These are phyloP conservation scores for Lactarius deliciosus DNA, from an alignment of 768 basidiomycete genomes.

Conservation along the genomic window DNA sequence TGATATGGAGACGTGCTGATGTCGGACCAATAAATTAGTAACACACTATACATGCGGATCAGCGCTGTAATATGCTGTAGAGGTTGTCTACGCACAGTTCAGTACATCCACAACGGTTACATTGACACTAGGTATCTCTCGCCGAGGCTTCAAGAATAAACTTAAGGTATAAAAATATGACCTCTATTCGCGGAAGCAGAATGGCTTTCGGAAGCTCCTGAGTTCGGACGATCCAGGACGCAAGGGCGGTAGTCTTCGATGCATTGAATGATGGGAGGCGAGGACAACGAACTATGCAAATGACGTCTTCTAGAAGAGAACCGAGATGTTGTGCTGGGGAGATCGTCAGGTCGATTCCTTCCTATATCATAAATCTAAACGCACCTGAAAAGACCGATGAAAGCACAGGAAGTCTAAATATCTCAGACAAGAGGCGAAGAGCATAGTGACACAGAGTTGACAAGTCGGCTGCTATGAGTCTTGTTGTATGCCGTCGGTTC, in stretches of 20 bases:
- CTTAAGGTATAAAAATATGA: slow-evolving; percentile 12
- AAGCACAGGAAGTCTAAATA: slow-evolving; percentile 19
- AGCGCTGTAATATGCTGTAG: neutral
- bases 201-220: slow-evolving; percentile 20
- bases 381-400: slow-evolving; percentile 18
- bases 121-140: slow-evolving; percentile 8
- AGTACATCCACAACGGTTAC: slow-evolving; percentile 21
- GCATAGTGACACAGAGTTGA: slow-evolving; percentile 21
- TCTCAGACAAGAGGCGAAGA: slow-evolving; percentile 23
- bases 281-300: slow-evolving; percentile 6
- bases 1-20: slow-evolving; percentile 12
- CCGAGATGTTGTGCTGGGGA: slow-evolving; percentile 17
- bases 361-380: neutral
- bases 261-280: slow-evolving; percentile 1
- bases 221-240: slow-evolving; percentile 20
- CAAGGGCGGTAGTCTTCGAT: slow-evolving; percentile 16
- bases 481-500: neutral
- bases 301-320: slow-evolving; percentile 18
- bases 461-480: neutral
- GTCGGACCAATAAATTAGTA: slow-evolving; percentile 16
- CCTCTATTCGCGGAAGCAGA: slow-evolving; percentile 17
- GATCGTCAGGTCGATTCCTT: neutral
- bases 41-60: slow-evolving; percentile 16
- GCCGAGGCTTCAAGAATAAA: slow-evolving; percentile 10
- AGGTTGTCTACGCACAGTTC: slow-evolving; percentile 5